Evolutionary conservation across 2,329 filamentous ascomycete species (phyloP).

Genomic region (Teratosphaeria zuluensis): DNA sequence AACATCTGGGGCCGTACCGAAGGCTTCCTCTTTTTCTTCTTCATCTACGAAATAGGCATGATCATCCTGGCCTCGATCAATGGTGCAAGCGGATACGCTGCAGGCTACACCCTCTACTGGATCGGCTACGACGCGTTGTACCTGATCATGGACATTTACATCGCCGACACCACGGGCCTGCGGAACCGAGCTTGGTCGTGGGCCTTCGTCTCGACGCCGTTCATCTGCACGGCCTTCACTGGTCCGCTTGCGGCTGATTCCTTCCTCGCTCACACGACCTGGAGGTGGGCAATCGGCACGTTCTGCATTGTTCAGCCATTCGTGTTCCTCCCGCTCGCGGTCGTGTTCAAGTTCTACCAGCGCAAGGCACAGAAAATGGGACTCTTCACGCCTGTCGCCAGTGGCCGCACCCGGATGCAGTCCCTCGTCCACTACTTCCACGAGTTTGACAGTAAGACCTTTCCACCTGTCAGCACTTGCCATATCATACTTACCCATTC

Average conservation of each 20-base stretch:
- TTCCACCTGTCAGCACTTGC: background rate
- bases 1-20: constrained; percentile 33
- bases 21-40: constrained; percentile 31
- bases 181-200: constrained; percentile 23
- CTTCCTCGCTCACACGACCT: constrained; percentile 15
- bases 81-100: constrained; percentile 20
- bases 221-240: constrained; percentile 25
- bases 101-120: constrained; percentile 23
- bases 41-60: constrained; percentile 27
- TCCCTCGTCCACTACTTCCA: constrained; percentile 19
- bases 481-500: constrained; percentile 1
- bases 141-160: constrained; percentile 24
- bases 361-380: constrained; percentile 21
- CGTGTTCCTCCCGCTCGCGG: constrained; percentile 18
- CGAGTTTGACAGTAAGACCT: constrained; percentile 21
- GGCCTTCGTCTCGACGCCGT: constrained; percentile 24
- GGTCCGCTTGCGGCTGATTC: constrained; percentile 19
- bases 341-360: constrained; percentile 22
- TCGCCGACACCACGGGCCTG: constrained; percentile 24
- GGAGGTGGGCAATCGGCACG: constrained; percentile 24
- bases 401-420: constrained; percentile 14
- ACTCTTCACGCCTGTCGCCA: constrained; percentile 4
- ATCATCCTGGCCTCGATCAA: constrained; percentile 22
- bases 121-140: constrained; percentile 24
- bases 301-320: constrained; percentile 24